Evolutionary conservation across 1,284 basidiomycete species (phyloP).

Genomic region (Boletus smithii): DNA sequence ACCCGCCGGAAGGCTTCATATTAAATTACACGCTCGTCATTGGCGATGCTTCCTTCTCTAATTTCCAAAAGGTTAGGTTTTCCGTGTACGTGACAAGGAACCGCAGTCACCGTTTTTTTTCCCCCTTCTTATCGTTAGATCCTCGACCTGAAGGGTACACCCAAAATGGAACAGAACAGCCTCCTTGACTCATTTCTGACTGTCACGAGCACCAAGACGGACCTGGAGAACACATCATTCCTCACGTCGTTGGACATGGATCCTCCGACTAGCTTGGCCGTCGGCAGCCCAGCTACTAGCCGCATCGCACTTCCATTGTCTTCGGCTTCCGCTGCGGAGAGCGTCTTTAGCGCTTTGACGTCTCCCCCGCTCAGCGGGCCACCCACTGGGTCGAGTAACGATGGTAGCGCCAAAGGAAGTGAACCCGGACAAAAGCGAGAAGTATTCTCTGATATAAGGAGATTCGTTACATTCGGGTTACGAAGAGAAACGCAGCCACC

Average conservation of each 20-base stretch:
- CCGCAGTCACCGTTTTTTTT: conserved; percentile 9
- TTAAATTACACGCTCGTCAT: conserved; percentile 91
- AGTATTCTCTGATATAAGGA: conserved; percentile 80
- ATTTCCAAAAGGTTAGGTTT: conserved; percentile 88
- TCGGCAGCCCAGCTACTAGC: conserved; percentile 59
- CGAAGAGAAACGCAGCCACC: conserved; percentile 59
- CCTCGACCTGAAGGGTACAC: conserved; percentile 92
- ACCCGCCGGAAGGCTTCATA: conserved; percentile 91
- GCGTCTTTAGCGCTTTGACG: conserved; percentile 54
- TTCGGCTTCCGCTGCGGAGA: conserved; percentile 39
- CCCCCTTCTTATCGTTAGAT: conserved; percentile 50
- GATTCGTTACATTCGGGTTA: conserved; percentile 83
- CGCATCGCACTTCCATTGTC: conserved; percentile 50
- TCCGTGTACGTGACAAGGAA: background rate
- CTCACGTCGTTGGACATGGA: conserved; percentile 94
- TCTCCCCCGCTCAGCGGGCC: conserved; percentile 58
- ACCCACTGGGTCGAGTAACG: conserved; percentile 47
- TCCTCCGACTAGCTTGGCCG: conserved; percentile 48
- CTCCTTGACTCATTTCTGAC: conserved; percentile 90
- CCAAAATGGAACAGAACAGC: conserved; percentile 81
- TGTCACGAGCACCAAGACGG: conserved; percentile 83
- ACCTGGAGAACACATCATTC: conserved; percentile 86
- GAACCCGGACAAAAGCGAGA: conserved; percentile 56
- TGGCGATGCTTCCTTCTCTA: conserved; percentile 88
- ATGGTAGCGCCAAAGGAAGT: conserved; percentile 39